Conservation (phyloP, 2,329 filamentous ascomycete species). For the Penicillium sp. region DNA sequence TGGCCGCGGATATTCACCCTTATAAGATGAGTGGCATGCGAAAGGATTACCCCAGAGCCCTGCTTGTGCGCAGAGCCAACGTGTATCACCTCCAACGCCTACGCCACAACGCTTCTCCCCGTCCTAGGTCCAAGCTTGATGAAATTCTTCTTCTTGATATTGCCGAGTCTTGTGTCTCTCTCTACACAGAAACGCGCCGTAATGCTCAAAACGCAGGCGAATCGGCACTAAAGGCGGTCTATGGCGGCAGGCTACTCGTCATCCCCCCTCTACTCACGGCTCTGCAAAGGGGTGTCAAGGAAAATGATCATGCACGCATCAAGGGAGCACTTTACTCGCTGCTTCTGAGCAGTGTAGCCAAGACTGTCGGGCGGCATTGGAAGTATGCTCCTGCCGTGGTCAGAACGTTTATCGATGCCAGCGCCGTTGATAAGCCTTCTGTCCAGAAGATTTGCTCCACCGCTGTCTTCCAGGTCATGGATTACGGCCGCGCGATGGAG, state of each 20-base stretch:
- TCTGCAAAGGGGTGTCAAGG: slow-evolving; percentile 73
- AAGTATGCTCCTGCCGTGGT: slow-evolving; percentile 89
- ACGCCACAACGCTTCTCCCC: slow-evolving; percentile 85
- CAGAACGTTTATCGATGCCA: slow-evolving; percentile 83
- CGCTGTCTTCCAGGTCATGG: slow-evolving; percentile 80
- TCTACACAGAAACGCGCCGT: slow-evolving; percentile 93
- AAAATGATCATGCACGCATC: slow-evolving; percentile 82
- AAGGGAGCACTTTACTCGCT: slow-evolving; percentile 93
- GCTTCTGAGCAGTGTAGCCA: slow-evolving; percentile 81
- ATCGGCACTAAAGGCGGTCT: slow-evolving; percentile 85
- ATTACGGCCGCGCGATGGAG: slow-evolving; percentile 87
- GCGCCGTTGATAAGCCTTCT: slow-evolving; percentile 86
- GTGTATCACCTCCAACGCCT: slow-evolving; percentile 93
- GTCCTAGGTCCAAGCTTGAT: slow-evolving; percentile 87
- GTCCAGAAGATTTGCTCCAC: slow-evolving; percentile 84
- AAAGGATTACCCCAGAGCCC: slow-evolving; percentile 86
- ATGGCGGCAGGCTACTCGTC: slow-evolving; percentile 82
- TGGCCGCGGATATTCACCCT: slow-evolving; percentile 80
- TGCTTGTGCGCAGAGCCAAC: slow-evolving; percentile 89
- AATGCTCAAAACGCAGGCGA: slow-evolving; percentile 90
- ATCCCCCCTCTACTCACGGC: slow-evolving; percentile 82
- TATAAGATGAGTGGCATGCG: slow-evolving; percentile 93
- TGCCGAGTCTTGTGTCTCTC: slow-evolving; percentile 81
- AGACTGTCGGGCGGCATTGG: slow-evolving; percentile 89
- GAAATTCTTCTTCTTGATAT: slow-evolving; percentile 80